Base-by-base conservation (phyloP, 2,329 filamentous ascomycete genomes). In the Neofusicoccum parvum region DNA sequence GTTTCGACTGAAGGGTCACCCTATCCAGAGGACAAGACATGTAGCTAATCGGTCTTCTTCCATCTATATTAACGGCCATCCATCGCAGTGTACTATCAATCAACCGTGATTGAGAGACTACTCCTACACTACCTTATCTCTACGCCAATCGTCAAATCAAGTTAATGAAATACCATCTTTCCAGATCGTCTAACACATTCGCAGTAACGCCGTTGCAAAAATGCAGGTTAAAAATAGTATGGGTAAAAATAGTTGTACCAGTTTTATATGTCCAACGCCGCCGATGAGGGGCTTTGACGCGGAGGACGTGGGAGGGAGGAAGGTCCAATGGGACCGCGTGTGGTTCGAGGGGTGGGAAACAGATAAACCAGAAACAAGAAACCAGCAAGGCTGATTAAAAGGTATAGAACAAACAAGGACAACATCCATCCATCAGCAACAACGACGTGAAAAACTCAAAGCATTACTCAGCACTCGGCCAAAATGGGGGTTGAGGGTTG, bases 351-450 rank as follows among this genome's bases (percentile, higher is more conserved):
- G 56, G 11, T 12, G n/a, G n/a, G 14, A 14, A 60, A 36, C 41
- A 14, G 14, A n/a, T 11, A 34, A 17, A 6, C 37, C 11, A 39
- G 11, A 60, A 10, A 60, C 43, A 37, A 48, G n/a, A 60, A 17
- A 60, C 56, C 56, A 60, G 56, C 56, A 48, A 48, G 3, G 56
- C 56, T 60, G 56, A 60, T 60, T 60, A 48, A 34, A 17, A 60
- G 56, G 56, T 60, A 60, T 60, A 60, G 56, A 60, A 60, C 56
- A 43, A 15, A 10, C 46, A 59, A 37, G 56, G 48, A 32, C 27
- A 39, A 60, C 41, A 60, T 60, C 56, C 41, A 48, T 60, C 56
- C 41, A 48, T 60, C 56, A 23, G 45, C 56, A 48, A 60, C 56
- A 53, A 48, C 56, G 27, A 32, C 27, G 27, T 32, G 27, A 48